Percentiles rank a stretch among this genome's conserved stretches.
These are phyloP conservation scores for Phytophthora pisi DNA, from an alignment of 352 stramenopile genomes.

Conservation along the genomic window DNA sequence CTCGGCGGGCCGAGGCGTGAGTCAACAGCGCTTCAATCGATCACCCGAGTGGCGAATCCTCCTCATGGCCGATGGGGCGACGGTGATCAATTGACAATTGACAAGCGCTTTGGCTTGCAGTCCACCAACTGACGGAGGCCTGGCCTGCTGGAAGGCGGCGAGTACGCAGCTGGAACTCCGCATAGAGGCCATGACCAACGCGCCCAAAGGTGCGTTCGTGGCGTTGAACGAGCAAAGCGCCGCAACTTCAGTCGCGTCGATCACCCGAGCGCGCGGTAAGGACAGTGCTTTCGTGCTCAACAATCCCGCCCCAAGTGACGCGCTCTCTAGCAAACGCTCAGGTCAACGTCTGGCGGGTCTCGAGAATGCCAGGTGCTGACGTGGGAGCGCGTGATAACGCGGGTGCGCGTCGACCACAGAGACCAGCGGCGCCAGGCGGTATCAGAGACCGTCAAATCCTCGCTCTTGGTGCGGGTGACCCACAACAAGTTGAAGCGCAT, in stretches of 20 bases:
- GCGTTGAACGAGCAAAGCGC: background rate
- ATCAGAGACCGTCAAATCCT: slow-evolving; percentile 12
- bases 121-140: background rate
- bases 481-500: background rate
- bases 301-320: slow-evolving; percentile 1
- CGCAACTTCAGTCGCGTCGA: background rate
- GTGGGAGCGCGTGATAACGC: slow-evolving; percentile 8
- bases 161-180: slow-evolving; percentile 9
- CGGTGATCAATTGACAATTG: background rate
- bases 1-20: background rate
- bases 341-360: background rate
- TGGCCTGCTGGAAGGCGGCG: slow-evolving; percentile 13
- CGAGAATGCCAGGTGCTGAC: background rate
- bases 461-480: background rate
- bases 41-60: slow-evolving; percentile 18
- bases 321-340: slow-evolving; percentile 9
- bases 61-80: slow-evolving; percentile 24
- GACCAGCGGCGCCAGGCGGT: background rate
- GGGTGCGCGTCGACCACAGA: slow-evolving; percentile 10
- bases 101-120: too few relatives aligned
- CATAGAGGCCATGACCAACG: background rate
- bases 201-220: background rate
- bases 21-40: background rate
- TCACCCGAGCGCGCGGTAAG: slow-evolving; percentile 9
- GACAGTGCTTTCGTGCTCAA: slow-evolving; percentile 3